These are phyloP conservation scores for Cryptosporidium viatorum DNA, from an alignment of 169 alveolate species.

Conservation along the genomic window DNA sequence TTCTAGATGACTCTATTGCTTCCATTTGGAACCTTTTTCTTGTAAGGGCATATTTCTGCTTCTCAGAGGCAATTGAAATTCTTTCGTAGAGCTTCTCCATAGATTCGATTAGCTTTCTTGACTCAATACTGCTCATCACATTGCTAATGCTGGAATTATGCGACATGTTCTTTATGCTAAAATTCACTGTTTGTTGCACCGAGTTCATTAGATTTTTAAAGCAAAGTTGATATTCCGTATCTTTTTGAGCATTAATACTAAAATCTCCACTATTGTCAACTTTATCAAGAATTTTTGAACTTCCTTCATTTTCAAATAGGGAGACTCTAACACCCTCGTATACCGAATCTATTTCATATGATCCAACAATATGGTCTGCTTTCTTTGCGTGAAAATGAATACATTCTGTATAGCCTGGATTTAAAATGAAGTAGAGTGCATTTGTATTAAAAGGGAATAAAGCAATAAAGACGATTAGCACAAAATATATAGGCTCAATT, in stretches of 20 bases:
- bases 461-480: neutral
- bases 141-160: neutral
- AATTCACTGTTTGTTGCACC: conserved; percentile 49
- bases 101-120: conserved; percentile 27
- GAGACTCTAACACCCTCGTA: conserved; percentile 59
- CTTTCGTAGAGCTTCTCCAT: conserved; percentile 67
- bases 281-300: conserved; percentile 19
- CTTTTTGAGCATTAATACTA: neutral
- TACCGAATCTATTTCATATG: conserved; percentile 41
- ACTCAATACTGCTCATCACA: conserved; percentile 52
- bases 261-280: conserved; percentile 49
- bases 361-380: conserved; percentile 50
- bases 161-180: conserved; percentile 30
- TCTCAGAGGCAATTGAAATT: conserved; percentile 35
- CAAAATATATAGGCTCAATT: neutral
- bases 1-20: conserved; percentile 59
- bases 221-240: conserved; percentile 37
- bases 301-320: neutral
- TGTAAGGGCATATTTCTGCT: conserved; percentile 60
- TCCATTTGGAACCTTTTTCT: conserved; percentile 67
- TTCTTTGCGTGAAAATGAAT: conserved; percentile 18
- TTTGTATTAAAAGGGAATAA: neutral
- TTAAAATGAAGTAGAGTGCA: conserved; percentile 40
- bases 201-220: conserved; percentile 48
- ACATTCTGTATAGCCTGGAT: conserved; percentile 54